Conservation (phyloP, 495 filamentous ascomycete species). For the Daldinia decipiens region DNA sequence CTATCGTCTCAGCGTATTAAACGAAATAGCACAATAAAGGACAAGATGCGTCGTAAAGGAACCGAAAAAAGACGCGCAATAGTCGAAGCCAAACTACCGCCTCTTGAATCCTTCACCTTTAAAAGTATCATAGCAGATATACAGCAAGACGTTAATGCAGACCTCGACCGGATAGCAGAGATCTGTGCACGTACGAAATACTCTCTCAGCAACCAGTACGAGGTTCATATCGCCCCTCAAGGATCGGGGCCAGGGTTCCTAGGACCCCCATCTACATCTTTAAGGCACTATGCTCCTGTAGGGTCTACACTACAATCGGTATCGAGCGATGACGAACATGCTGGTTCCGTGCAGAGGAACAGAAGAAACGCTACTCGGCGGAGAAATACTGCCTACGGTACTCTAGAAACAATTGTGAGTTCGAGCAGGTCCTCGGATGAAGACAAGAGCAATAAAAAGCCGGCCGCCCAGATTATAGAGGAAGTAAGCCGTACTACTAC, state of each 20-base stretch:
- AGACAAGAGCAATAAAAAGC: constrained; percentile 60
- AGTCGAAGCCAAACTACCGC: constrained; percentile 55
- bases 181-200: constrained; percentile 66
- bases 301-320: constrained; percentile 63
- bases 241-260: constrained; percentile 57
- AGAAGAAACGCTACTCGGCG: constrained; percentile 50
- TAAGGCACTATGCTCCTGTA: constrained; percentile 34
- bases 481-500: constrained; percentile 58
- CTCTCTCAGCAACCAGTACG: constrained; percentile 67
- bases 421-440: constrained; percentile 66
- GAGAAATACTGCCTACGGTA: constrained; percentile 61
- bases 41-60: constrained; percentile 47
- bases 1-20: constrained; percentile 21
- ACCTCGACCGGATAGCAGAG: constrained; percentile 67
- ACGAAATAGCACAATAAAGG: constrained; percentile 31
- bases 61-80: constrained; percentile 34
- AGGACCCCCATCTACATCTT: constrained; percentile 15
- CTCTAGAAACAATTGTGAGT: constrained; percentile 67
- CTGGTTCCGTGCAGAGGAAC: constrained; percentile 31
- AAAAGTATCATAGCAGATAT: constrained; percentile 66
- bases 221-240: constrained; percentile 67
- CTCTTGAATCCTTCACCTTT: constrained; percentile 67
- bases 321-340: constrained; percentile 59
- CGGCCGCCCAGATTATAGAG: constrained; percentile 59
- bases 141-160: constrained; percentile 55